Conservation (phyloP, 202 grass and related monocot species). For the Alloteropsis angusta region DNA sequence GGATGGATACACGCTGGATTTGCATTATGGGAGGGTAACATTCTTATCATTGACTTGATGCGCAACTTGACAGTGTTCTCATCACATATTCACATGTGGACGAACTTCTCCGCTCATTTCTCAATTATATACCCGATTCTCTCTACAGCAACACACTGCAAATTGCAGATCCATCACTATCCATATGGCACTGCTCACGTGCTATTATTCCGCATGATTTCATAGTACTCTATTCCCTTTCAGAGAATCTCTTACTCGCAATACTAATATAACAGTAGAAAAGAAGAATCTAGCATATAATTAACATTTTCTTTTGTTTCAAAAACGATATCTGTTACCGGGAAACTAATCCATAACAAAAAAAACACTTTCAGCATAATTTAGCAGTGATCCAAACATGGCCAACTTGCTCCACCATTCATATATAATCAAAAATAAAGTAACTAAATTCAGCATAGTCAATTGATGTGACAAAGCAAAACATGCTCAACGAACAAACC, state of each 20-base stretch:
- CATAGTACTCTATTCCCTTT: neutral
- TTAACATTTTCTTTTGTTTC: neutral
- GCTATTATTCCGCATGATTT: neutral
- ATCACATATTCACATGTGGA: constrained; percentile 14
- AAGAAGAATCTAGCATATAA: neutral
- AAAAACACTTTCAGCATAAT: neutral
- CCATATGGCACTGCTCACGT: neutral
- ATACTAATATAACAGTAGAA: neutral
- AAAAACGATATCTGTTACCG: neutral
- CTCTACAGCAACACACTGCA: neutral
- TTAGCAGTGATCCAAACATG: neutral
- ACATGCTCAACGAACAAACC: constrained; percentile 27
- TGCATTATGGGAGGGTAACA: constrained; percentile 30
- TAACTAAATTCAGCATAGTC: neutral
- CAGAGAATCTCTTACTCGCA: neutral
- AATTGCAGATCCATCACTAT: constrained; percentile 4
- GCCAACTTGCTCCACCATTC: neutral
- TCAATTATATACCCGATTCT: neutral
- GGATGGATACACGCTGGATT: constrained; percentile 34
- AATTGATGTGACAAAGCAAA: constrained; percentile 16
- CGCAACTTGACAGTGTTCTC: constrained; percentile 30
- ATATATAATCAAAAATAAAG: neutral
- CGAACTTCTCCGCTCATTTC: constrained; percentile 1
- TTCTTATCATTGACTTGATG: constrained; percentile 27
- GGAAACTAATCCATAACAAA: neutral